phyloP scores from a whole-genome alignment of 2,329 filamentous ascomycete species.

The Chrysoporthe cubensis region DNA sequence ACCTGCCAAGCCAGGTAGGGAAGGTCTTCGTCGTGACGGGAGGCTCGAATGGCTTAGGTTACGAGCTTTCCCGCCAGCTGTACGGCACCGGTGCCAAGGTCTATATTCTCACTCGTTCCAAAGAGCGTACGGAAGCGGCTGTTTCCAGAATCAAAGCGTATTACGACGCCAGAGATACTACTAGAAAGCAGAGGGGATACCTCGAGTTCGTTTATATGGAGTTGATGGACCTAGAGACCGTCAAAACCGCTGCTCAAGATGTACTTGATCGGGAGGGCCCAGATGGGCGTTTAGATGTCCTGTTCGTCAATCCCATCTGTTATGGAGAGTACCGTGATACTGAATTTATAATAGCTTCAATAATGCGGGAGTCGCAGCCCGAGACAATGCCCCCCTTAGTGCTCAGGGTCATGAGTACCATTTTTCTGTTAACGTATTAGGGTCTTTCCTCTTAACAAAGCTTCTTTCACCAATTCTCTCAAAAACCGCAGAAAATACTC shows the following conservation, averaged over 20 bases:
- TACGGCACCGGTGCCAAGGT: constrained; percentile 54
- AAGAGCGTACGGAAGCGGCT: constrained; percentile 30
- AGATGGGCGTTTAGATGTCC: constrained; percentile 29
- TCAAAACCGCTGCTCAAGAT: constrained; percentile 28
- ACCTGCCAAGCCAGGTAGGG: constrained; percentile 29
- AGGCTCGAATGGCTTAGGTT: constrained; percentile 43
- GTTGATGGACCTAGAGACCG: constrained; percentile 29
- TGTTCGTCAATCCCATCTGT: constrained; percentile 16
- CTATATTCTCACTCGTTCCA: constrained; percentile 51
- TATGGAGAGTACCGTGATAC: background rate
- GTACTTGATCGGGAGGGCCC: constrained; percentile 29
- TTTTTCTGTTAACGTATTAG: constrained; percentile 32
- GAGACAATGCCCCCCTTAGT: constrained; percentile 29
- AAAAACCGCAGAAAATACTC: constrained; percentile 27
- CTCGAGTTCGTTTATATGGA: constrained; percentile 32
- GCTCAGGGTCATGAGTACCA: constrained; percentile 33
- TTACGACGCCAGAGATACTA: constrained; percentile 18
- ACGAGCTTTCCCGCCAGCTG: constrained; percentile 53
- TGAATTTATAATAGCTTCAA: constrained; percentile 26
- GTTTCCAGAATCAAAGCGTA: constrained; percentile 30
- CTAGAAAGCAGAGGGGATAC: constrained; percentile 20
- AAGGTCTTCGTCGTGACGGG: constrained; percentile 50
- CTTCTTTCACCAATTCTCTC: constrained; percentile 31
- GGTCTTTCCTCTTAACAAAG: constrained; percentile 28
- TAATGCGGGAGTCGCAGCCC: constrained; percentile 33